A percentile compares a stretch with the other conserved stretches of the same genome.
These are phyloP conservation scores for Coemansia sp. DNA, from an alignment of 192 early-diverging fungal genomes.

Conservation along the genomic window DNA sequence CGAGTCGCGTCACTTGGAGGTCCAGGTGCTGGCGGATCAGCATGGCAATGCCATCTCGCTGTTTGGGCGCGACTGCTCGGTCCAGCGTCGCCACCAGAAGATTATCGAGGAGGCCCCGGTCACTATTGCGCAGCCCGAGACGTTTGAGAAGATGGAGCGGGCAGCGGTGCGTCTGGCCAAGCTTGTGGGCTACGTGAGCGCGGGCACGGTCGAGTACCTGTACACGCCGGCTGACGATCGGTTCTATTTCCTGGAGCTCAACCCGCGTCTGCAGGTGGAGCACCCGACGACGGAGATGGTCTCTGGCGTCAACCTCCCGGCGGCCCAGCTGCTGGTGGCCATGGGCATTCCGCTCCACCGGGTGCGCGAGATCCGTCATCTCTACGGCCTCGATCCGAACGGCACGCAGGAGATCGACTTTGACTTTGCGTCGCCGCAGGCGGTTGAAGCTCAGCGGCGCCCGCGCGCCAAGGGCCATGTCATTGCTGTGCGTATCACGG, in stretches of 20 bases:
- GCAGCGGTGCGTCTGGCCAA: constrained; percentile 93
- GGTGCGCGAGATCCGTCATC: constrained; percentile 91
- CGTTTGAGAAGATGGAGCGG: constrained; percentile 87
- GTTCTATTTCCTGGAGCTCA: constrained; percentile 95
- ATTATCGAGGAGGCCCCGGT: constrained; percentile 98
- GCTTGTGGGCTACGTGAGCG: constrained; percentile 90
- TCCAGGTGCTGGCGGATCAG: constrained; percentile 92
- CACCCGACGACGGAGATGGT: constrained; percentile 99
- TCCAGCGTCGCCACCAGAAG: constrained; percentile 98
- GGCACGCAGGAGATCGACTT: constrained; percentile 90
- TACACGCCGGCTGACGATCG: constrained; percentile 81
- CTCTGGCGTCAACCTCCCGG: constrained; percentile 95
- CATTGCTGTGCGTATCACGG: constrained; percentile 96
- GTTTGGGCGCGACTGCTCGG: constrained; percentile 97
- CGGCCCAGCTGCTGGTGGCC: constrained; percentile 96
- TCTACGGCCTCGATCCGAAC: constrained; percentile 87
- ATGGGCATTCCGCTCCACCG: constrained; percentile 97
- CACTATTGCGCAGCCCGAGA: constrained; percentile 70
- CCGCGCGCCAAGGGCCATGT: constrained; percentile 95
- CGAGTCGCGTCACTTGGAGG: constrained; percentile 92
- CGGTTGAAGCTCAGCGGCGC: constrained; percentile 80
- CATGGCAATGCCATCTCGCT: constrained; percentile 98
- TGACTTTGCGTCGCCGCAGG: constrained; percentile 71
- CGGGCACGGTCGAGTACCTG: constrained; percentile 96
- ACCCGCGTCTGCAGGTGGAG: constrained; percentile 97